These are phyloP conservation scores for Shiraia sp. DNA, from an alignment of 2,329 filamentous ascomycete species.

Conservation along the genomic window DNA sequence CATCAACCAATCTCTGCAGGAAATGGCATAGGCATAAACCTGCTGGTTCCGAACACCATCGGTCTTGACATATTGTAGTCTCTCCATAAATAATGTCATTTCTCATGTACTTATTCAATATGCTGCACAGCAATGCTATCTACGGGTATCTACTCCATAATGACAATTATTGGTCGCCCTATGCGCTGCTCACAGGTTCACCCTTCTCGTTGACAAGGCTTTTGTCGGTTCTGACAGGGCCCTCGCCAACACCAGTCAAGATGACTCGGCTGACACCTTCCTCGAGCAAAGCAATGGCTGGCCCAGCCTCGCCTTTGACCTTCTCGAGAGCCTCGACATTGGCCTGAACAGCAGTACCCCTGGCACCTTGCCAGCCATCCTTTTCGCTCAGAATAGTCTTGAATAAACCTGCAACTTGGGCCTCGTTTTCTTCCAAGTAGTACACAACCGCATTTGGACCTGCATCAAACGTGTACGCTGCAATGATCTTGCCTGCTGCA, in stretches of 20 bases:
- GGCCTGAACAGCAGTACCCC: slow-evolving; percentile 57
- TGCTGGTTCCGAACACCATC: too few relatives aligned
- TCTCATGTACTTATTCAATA: too few relatives aligned
- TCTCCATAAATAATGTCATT: too few relatives aligned
- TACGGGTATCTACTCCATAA: too few relatives aligned
- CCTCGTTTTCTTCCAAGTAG: slow-evolving; percentile 80
- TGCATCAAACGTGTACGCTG: slow-evolving; percentile 96
- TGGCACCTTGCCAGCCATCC: slow-evolving; percentile 70
- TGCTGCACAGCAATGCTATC: too few relatives aligned
- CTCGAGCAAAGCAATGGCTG: slow-evolving; percentile 58
- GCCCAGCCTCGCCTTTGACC: slow-evolving; percentile 54
- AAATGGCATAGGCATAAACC: too few relatives aligned
- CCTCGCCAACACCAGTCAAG: slow-evolving; percentile 87
- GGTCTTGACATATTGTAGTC: too few relatives aligned
- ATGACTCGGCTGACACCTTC: slow-evolving; percentile 88
- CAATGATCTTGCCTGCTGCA: slow-evolving; percentile 75
- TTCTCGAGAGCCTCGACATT: slow-evolving; percentile 62
- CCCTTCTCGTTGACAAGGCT: slow-evolving; percentile 70
- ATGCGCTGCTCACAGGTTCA: slow-evolving; percentile 27
- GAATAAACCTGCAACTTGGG: slow-evolving; percentile 75
- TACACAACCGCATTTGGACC: slow-evolving; percentile 97
- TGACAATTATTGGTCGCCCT: too few relatives aligned
- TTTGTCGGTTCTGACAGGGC: slow-evolving; percentile 78
- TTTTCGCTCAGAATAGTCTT: slow-evolving; percentile 66
- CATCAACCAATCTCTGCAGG: too few relatives aligned